These are phyloP conservation scores for Dipteronia dyeriana DNA, from an alignment of 345 rosid genomes.

Conservation along the genomic window DNA sequence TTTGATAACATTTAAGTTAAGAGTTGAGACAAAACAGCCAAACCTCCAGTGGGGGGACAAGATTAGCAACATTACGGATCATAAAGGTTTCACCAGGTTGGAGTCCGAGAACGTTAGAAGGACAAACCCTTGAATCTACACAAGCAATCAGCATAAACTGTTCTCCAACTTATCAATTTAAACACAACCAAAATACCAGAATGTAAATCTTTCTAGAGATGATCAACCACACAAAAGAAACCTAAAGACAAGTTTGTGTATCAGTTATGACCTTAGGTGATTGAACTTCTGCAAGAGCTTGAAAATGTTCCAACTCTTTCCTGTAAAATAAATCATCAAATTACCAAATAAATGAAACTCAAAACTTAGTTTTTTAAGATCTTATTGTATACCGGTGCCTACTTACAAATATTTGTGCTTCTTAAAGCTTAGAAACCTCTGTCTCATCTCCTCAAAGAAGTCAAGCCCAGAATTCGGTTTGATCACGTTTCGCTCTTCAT, in stretches of 20 bases:
- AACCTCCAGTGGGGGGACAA: slow-evolving; percentile 82
- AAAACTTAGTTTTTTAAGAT: not conserved
- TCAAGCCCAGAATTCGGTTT: slow-evolving; percentile 20
- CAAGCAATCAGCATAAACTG: slow-evolving; percentile 96
- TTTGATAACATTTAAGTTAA: not conserved
- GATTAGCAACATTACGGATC: slow-evolving; percentile 89
- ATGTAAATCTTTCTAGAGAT: not conserved
- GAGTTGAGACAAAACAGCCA: not conserved
- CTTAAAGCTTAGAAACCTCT: slow-evolving; percentile 59
- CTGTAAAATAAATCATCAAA: slow-evolving; percentile 38
- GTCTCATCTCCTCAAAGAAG: slow-evolving; percentile 48
- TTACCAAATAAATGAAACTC: not conserved
- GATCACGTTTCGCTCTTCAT: slow-evolving; percentile 18
- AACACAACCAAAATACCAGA: slow-evolving; percentile 10
- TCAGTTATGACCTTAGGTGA: slow-evolving; percentile 69
- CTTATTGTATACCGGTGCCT: not conserved
- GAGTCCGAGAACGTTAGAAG: slow-evolving; percentile 81
- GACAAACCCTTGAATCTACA: slow-evolving; percentile 95
- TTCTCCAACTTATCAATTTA: slow-evolving; percentile 35
- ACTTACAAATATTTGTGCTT: slow-evolving; percentile 56
- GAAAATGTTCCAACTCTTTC: slow-evolving; percentile 64
- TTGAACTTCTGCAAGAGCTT: slow-evolving; percentile 70
- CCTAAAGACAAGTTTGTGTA: not conserved
- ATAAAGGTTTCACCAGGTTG: slow-evolving; percentile 95
- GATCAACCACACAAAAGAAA: not conserved